Evolutionary conservation across 1,139 yeast genomes (phyloP), one percentile per base, ranked within the genome.

Genomic region (Wickerhamomyces sp.): DNA sequence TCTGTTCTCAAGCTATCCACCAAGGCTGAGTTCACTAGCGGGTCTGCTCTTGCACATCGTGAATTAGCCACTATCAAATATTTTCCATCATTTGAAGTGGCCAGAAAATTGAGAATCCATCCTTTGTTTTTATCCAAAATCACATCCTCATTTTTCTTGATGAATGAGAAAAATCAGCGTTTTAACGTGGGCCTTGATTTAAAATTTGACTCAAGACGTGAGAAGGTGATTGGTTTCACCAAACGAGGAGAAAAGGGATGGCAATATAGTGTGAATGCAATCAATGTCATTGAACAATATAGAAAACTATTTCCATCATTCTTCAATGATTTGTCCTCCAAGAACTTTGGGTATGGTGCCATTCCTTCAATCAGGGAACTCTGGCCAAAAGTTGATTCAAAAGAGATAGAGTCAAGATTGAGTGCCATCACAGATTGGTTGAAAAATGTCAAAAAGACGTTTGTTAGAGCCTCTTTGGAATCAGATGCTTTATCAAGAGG

Each of bases 161-260:
- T 71, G 34, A 80, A 77, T 52, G 68, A 71, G 30, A 72, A 71
- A 27, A 75, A 74, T 7, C 78, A 72, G 54, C 77, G 77, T 55
- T 63, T 74, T n/a, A 86, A 91, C 59, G 73, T 93, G 59, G 99
- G 99, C 31, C 72, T 93, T 54, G 89, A 86, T 51, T 72, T 93
- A 63, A 90, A 91, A 65, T 86, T 83, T 65, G 96, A 91, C 55
- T 79, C 79, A 33, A 79, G 79, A 55, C 79, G 89, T 57, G 78
- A 79, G 58, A 93, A 91, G 66, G 98, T 88, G 7, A 73, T 91
- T 53, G 99, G 99, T 2, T 91, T 82, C 66, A 80, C 96, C 6
- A 77, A 81, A 52, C 81, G 82, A 57, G 71, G 69, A 40, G 80
- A 76, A 26, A 79, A 74, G 49, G 82, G 81, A 39, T 94, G 99